Evolutionary conservation across 805 yeast species (phyloP).

Genomic region (Deakozyma indianensis): DNA sequence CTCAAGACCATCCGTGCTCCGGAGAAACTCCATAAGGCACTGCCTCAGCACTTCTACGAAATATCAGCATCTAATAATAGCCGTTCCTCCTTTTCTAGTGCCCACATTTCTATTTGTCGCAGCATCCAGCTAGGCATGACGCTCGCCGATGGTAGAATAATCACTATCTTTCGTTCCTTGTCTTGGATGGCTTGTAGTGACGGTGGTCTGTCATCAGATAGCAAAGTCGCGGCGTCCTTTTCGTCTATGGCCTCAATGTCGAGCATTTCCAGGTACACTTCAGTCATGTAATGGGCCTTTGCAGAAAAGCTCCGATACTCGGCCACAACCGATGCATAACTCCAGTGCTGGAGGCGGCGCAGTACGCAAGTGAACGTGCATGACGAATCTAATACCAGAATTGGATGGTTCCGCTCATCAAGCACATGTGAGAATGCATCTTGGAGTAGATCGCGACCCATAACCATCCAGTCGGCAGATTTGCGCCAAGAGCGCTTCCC

Average conservation of each 20-base stretch:
- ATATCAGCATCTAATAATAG: too few species aligned
- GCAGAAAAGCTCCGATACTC: slow-evolving; percentile 74
- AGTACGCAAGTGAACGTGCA: slow-evolving; percentile 69
- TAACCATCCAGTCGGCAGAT: slow-evolving; percentile 55
- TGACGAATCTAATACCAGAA: slow-evolving; percentile 65
- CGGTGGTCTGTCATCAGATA: not conserved
- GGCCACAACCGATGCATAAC: slow-evolving; percentile 63
- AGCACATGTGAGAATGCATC: slow-evolving; percentile 53
- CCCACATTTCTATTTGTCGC: slow-evolving; percentile 39
- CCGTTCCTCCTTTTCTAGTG: too few species aligned
- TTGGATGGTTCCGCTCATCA: slow-evolving; percentile 47
- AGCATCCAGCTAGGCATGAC: slow-evolving; percentile 67
- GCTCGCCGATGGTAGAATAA: slow-evolving; percentile 43
- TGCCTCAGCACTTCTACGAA: too few species aligned
- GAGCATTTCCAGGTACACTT: slow-evolving; percentile 65
- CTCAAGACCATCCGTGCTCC: too few species aligned
- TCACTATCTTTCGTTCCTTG: slow-evolving; percentile 23
- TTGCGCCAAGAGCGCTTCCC: slow-evolving; percentile 26
- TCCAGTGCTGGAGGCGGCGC: slow-evolving; percentile 80
- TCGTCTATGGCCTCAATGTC: slow-evolving; percentile 27
- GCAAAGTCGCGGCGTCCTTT: not conserved
- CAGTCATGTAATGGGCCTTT: slow-evolving; percentile 64
- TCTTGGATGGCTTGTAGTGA: slow-evolving; percentile 6
- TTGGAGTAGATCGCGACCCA: slow-evolving; percentile 49
- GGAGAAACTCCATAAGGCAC: too few species aligned